Conservation (phyloP, 2,329 filamentous ascomycete species). For the Claviceps sp. region DNA sequence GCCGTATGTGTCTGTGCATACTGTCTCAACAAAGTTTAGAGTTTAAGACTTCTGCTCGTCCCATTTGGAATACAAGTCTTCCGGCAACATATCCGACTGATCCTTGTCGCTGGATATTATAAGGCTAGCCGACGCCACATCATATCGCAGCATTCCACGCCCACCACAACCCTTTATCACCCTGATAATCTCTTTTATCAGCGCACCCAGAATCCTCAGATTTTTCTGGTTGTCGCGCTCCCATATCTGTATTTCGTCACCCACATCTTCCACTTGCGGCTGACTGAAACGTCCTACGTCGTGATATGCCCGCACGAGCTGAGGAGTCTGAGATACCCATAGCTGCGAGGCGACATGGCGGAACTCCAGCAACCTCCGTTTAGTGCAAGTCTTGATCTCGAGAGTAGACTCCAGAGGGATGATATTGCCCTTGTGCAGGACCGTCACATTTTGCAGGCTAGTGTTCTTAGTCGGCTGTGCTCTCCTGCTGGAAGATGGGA, state of each 20-base stretch:
- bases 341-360: conserved; percentile 25
- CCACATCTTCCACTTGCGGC: conserved; percentile 20
- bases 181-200: conserved; percentile 14
- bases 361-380: conserved; percentile 18
- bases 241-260: conserved; percentile 19
- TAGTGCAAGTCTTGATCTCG: conserved; percentile 31
- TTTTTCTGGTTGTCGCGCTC: conserved; percentile 19
- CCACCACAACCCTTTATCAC: not conserved
- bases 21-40: no score
- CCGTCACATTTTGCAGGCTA: conserved; percentile 14
- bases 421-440: conserved; percentile 17
- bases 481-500: conserved; percentile 9
- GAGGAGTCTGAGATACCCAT: conserved; percentile 32
- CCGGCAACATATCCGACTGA: not conserved
- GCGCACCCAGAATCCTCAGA: conserved; percentile 16
- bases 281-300: conserved; percentile 19
- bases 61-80: conserved; percentile 4
- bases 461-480: not conserved
- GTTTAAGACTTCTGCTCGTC: not conserved
- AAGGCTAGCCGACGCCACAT: not conserved
- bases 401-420: conserved; percentile 23
- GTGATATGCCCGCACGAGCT: conserved; percentile 32
- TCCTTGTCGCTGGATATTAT: not conserved
- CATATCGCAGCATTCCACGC: not conserved
- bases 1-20: no score